Base-by-base conservation (phyloP, 176 grass and related monocot species). In the Ananas comosus region DNA sequence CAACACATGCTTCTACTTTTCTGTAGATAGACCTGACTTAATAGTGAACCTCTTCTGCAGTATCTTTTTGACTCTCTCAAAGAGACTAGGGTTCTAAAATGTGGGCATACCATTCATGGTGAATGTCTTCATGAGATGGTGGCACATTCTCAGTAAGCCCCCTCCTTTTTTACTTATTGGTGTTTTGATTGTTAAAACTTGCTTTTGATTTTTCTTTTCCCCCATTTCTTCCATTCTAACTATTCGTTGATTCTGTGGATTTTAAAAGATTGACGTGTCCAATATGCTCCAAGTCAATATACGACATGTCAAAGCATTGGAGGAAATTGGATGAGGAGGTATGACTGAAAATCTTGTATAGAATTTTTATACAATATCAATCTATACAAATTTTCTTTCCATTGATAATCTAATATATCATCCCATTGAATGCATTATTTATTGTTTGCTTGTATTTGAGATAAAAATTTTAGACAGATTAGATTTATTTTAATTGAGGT, bases 21-120 rank as follows among this genome's bases (percentile, higher is more conserved):
- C 53, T 71, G 33, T 4, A 83, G n/a, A 12, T 53, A 24, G 23
- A 12, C 13, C 18, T 66, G 50, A 73, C 10, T 75, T 74, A 24
- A 84, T 69, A 70, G 49, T 50, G 50, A 64, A 83, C 10, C 73
- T 65, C 51, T 22, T 64, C 63, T 82, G 80, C 85, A 99, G 94
- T 99, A 99, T 82, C 87, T 99, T 68, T 99, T 99, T 78, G 94
- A 99, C 80, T 99, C 94, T 25, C 79, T 93, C 66, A 81, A 87
- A 90, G 89, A 75, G 17, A 99, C 85, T 78, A 85, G 75, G 22
- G 85, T 99, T 83, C 84, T 99, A 51, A 59, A 80, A 48, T 99
- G 94, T 66, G 94, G 94, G 69, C 94, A 99, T 72, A 99, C 94
- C 12, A 93, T 99, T 75, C 94, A 99, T 79, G 56, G 48, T 59